Base-by-base conservation (phyloP, 495 filamentous ascomycete species). In the Annulohypoxylon stygium region DNA sequence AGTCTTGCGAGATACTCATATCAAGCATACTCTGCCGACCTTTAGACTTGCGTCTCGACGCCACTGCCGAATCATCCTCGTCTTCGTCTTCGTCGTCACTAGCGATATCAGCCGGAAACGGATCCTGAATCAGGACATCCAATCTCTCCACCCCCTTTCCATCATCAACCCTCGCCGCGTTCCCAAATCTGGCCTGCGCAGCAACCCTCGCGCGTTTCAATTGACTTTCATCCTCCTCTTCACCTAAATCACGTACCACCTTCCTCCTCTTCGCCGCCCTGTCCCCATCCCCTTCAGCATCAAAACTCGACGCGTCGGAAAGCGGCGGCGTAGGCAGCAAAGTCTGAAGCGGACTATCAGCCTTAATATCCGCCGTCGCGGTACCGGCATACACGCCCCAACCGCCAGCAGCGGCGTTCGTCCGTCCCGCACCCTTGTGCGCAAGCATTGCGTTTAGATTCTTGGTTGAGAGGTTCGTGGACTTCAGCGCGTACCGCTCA, bases 341-440 rank as follows among this genome's bases (percentile, higher is more conserved):
- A 20, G 71, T 84, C 78, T 90, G 87, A 50, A 93, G 69, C 23
- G 89, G 90, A 25, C 84, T 88, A 51, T 87, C 86, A 55, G 86
- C 86, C 18, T 85, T 71, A 4, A 74, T 43, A 51, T 78, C 77
- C 0, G 30, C 54, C 20, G 83, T 87, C 33, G 88, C 86, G 63
- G 92, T 90, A n/a, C 60, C 61, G 3, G 90, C 88, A 73, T 96
- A 97, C 4, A 93, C 85, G 60, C 90, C 87, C 87, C 93, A 97
- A 9, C 91, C 93, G 0, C 93, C 93, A 7, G 87, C 88, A 2
- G 93, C 90, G 3, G 84, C 83, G 71, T 91, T 92, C 8, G 85
- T 89, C 23, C 91, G 83, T 0, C 88, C 91, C 0, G 89, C 80
- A 4, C 94, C 93, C 2, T 92, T 86, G 18, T 90, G 82, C 4